Evolutionary conservation across 345 rosid genomes (phyloP).

Genomic region (Odontarrhena argentea): DNA sequence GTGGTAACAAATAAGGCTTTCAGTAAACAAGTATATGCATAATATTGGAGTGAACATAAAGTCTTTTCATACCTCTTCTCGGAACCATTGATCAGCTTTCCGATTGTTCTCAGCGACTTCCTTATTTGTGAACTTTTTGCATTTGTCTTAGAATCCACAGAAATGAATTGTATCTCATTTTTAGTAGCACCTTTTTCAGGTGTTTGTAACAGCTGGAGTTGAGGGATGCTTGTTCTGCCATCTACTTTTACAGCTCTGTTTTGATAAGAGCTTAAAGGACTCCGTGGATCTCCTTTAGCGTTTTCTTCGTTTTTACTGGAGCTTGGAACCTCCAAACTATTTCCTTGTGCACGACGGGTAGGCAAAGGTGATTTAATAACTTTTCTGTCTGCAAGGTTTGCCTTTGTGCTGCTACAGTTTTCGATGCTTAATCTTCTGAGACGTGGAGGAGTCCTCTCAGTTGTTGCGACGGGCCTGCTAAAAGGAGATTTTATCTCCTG

Average conservation of each 20-base stretch:
- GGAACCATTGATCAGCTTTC: constrained; percentile 79
- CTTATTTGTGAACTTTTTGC: constrained; percentile 78
- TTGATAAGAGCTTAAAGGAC: constrained; percentile 59
- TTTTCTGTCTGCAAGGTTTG: constrained; percentile 51
- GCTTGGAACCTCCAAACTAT: constrained; percentile 69
- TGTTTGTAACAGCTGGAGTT: constrained; percentile 58
- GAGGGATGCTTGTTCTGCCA: constrained; percentile 52
- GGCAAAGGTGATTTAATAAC: constrained; percentile 54
- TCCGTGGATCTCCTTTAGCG: constrained; percentile 42
- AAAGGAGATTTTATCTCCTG: constrained; percentile 53
- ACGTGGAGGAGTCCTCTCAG: constrained; percentile 74
- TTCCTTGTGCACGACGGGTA: constrained; percentile 52
- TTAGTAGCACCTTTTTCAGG: constrained; percentile 53
- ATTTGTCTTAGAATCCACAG: constrained; percentile 50
- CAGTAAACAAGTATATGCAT: neutral
- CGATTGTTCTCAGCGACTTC: constrained; percentile 82
- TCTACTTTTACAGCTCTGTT: constrained; percentile 48
- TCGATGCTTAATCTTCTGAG: constrained; percentile 56
- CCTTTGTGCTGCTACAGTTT: constrained; percentile 50
- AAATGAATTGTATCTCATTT: constrained; percentile 51
- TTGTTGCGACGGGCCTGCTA: constrained; percentile 36
- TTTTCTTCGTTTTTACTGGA: constrained; percentile 44
- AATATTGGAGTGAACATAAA: neutral
- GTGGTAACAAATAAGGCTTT: neutral
- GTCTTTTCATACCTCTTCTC: constrained; percentile 65